phyloP scores from a whole-genome alignment of 345 rosid genomes.

The Salix arbutifolia region DNA sequence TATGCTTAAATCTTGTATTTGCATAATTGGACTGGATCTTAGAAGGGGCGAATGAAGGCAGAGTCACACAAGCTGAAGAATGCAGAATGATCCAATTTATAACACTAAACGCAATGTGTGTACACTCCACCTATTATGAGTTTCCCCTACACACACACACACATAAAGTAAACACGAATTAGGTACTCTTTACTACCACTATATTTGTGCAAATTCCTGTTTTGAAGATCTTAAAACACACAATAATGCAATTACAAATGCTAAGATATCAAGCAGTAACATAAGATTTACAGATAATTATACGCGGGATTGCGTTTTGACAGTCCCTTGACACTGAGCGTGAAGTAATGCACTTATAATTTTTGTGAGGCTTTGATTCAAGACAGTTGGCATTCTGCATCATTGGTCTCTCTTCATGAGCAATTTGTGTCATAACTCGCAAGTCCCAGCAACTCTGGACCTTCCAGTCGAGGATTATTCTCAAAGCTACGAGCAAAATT shows the following conservation, averaged over 20 bases:
- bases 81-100: too few species aligned
- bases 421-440: slow-evolving; percentile 90
- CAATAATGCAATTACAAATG: slow-evolving; percentile 5
- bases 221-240: slow-evolving; percentile 21
- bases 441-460: slow-evolving; percentile 85
- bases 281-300: slow-evolving; percentile 30
- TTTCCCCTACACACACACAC: too few species aligned
- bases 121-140: too few species aligned
- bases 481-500: slow-evolving; percentile 56
- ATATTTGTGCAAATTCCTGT: slow-evolving; percentile 18
- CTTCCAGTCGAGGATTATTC: slow-evolving; percentile 83
- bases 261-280: slow-evolving; percentile 8
- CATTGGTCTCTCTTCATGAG: slow-evolving; percentile 32
- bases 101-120: too few species aligned
- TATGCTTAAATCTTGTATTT: too few species aligned
- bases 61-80: too few species aligned
- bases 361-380: slow-evolving; percentile 7
- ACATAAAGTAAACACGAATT: too few species aligned
- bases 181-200: slow-evolving; percentile 9
- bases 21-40: too few species aligned
- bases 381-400: neutral
- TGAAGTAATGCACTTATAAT: slow-evolving; percentile 16
- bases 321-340: slow-evolving; percentile 24
- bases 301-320: slow-evolving; percentile 19
- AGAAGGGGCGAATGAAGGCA: too few species aligned